Conservation (phyloP, 1,139 yeast species). For the Insectozyma bohioensis region DNA sequence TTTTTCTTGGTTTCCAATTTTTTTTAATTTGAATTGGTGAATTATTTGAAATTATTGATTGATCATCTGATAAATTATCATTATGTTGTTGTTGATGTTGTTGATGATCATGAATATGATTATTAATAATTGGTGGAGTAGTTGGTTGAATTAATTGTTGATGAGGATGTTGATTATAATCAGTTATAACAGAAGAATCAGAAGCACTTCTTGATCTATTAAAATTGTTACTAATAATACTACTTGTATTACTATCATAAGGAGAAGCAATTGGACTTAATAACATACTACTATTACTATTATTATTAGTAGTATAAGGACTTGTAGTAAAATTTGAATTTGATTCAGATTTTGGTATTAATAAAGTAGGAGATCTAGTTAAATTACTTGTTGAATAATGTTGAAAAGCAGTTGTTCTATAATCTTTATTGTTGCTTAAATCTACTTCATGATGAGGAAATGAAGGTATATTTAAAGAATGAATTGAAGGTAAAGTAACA, state of each 20-base stretch:
- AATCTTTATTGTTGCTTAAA: constrained; percentile 1
- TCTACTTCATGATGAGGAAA: constrained; percentile 13
- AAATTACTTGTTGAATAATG: constrained; percentile 4
- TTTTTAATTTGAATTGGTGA: constrained; percentile 13
- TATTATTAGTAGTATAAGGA: not conserved
- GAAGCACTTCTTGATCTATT: constrained; percentile 13
- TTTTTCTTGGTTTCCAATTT: constrained; percentile 58
- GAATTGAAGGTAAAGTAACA: constrained; percentile 18
- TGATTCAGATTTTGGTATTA: constrained; percentile 12
- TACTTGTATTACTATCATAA: constrained; percentile 4
- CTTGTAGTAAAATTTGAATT: constrained; percentile 1
- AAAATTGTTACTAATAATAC: not conserved
- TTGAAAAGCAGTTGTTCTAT: constrained; percentile 3
- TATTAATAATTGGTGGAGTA: constrained; percentile 3
- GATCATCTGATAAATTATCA: constrained; percentile 6
- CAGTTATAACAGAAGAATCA: constrained; percentile 6
- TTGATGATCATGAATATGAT: not conserved
- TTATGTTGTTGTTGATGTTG: constrained; percentile 1
- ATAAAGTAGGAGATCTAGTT: constrained; percentile 11
- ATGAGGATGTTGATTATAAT: not conserved
- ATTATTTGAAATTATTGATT: constrained; percentile 6
- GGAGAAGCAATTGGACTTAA: constrained; percentile 14
- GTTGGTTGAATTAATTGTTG: constrained; percentile 4
- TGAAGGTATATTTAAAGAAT: constrained; percentile 16
- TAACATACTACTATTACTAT: constrained; percentile 2